Evolutionary conservation across 495 filamentous ascomycete species (phyloP).

Genomic region (Aspergillus affinis): DNA sequence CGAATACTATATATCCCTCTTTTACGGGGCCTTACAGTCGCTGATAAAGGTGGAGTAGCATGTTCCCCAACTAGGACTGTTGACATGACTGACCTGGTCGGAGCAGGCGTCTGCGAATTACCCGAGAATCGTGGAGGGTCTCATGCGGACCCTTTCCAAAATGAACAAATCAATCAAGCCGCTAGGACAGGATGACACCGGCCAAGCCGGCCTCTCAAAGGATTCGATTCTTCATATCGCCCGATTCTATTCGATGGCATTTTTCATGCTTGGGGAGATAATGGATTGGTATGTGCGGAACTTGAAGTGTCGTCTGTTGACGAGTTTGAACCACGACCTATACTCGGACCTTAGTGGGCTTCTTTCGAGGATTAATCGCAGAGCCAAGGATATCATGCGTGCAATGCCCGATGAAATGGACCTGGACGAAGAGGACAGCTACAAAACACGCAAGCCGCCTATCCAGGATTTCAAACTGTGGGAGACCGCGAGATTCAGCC

Average conservation of each 20-base stretch:
- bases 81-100: slow-evolving; percentile 3
- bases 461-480: slow-evolving; percentile 32
- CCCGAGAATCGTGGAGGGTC: slow-evolving; percentile 43
- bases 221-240: slow-evolving; percentile 33
- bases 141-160: slow-evolving; percentile 41
- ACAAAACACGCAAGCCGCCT: slow-evolving; percentile 6
- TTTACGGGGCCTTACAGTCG: slow-evolving; percentile 47
- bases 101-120: slow-evolving; percentile 46
- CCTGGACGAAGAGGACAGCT: slow-evolving; percentile 22
- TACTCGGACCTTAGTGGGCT: slow-evolving; percentile 44
- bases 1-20: slow-evolving; percentile 40
- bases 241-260: slow-evolving; percentile 44
- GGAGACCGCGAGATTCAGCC: slow-evolving; percentile 39
- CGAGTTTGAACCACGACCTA: slow-evolving; percentile 46
- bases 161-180: slow-evolving; percentile 41
- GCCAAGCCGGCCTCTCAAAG: slow-evolving; percentile 18
- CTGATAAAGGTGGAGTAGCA: slow-evolving; percentile 42
- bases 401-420: slow-evolving; percentile 26
- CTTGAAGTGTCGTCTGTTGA: slow-evolving; percentile 42
- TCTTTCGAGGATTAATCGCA: slow-evolving; percentile 37
- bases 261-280: slow-evolving; percentile 48
- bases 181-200: slow-evolving; percentile 13
- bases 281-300: slow-evolving; percentile 49
- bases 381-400: slow-evolving; percentile 25
- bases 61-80: not conserved